Evolutionary conservation across 352 stramenopile genomes (phyloP), one percentile per base, ranked within the genome.

Genomic region (Phytophthora agathidicida): DNA sequence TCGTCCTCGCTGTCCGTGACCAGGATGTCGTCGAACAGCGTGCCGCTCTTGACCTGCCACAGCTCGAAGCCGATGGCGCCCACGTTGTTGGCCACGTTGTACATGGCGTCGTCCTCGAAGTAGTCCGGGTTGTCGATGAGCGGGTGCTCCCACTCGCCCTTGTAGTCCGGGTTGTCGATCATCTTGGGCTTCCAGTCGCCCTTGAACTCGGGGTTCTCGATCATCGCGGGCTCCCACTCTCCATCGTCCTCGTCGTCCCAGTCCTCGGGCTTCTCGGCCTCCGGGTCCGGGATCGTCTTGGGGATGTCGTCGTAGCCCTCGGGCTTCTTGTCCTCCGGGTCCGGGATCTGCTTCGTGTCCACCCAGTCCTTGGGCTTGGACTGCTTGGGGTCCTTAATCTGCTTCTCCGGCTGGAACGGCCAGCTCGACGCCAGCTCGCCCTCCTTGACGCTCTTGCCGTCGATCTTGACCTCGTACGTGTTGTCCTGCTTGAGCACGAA

Each of bases 211-310:
- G 97, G 97, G 85, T 98, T 99, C 53, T 94, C 78, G 53, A 98
- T 98, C 76, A 88, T 93, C 13, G 91, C 86, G 2, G 90, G 80
- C 69, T 99, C 97, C 97, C 97, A 99, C 75, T 99, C 94, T 57
- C 97, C 97, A 76, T 99, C 97, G 58, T 99, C 97, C 65, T 99
- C 97, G 23, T 99, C 97, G 73, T 99, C 96, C 98, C 98, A 99
- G 77, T 99, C 97, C 55, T 99, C 97, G 19, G 98, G 98, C 79
- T 99, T 98, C 39, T 78, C 83, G 9, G 97, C 97, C 44, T 98
- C 90, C 38, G 96, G 95, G 83, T 99, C 98, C 14, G 96, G 91
- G 73, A 99, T 99, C 47, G 98, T 96, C 48, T 87, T 83, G n/a
- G 97, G 94, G 70, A 97, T 98, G 48, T 99, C 96, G 65, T 99